Percentiles rank a stretch among this genome's conserved stretches.
These are phyloP conservation scores for Nakazawaea holstii DNA, from an alignment of 805 yeast genomes.

Conservation along the genomic window DNA sequence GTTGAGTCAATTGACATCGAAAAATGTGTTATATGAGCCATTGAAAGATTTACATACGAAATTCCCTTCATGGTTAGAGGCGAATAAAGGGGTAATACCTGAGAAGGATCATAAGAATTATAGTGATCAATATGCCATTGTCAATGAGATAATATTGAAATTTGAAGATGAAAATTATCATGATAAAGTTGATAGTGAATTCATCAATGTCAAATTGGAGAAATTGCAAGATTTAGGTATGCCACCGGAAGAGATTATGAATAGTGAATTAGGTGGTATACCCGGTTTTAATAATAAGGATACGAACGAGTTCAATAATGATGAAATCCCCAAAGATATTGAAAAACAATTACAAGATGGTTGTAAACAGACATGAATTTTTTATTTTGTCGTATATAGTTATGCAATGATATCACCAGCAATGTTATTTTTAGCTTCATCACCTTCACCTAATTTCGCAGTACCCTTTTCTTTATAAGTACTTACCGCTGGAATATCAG, in stretches of 20 bases:
- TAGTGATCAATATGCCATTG: conserved; percentile 54
- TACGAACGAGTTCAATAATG: conserved; percentile 25
- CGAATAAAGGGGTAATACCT: conserved; percentile 38
- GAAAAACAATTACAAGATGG: conserved; percentile 51
- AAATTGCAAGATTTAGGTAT: conserved; percentile 70
- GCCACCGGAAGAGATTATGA: conserved; percentile 70
- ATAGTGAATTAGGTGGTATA: conserved; percentile 34
- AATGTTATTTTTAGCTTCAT: conserved; percentile 29
- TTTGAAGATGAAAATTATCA: conserved; percentile 64
- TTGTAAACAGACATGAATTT: conserved; percentile 40
- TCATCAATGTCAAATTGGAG: conserved; percentile 55
- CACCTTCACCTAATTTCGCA: conserved; percentile 51
- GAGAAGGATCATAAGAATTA: conserved; percentile 48
- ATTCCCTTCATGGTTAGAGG: conserved; percentile 65
- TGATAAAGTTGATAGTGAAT: conserved; percentile 44
- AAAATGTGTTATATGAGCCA: conserved; percentile 84
- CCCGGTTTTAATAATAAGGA: conserved; percentile 40
- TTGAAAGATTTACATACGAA: conserved; percentile 72
- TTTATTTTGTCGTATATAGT: too few species aligned
- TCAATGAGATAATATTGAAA: conserved; percentile 53
- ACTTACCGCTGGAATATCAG: conserved; percentile 95
- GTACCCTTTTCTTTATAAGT: conserved; percentile 96
- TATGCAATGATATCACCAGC: conserved; percentile 46
- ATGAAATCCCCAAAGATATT: conserved; percentile 49
- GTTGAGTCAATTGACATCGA: conserved; percentile 77